Evolutionary conservation across 2,329 filamentous ascomycete genomes (phyloP).

Genomic region (Drechslera avenae): DNA sequence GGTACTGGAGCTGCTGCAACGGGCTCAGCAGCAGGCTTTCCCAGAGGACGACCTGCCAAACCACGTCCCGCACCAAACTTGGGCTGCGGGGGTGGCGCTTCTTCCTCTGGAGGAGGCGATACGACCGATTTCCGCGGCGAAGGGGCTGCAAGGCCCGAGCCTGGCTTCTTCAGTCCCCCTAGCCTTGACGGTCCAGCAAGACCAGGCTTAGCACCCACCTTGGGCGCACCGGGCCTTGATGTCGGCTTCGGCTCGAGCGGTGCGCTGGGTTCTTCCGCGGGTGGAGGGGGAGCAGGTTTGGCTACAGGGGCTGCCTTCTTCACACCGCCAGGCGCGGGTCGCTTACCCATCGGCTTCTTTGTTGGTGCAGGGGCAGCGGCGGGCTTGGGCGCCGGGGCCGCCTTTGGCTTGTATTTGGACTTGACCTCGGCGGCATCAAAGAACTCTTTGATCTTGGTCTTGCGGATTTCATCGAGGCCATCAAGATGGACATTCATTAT

Average conservation of each 20-base stretch:
- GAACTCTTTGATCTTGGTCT: conserved; percentile 94
- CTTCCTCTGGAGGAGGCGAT: conserved; percentile 53
- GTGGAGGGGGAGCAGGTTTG: conserved; percentile 45
- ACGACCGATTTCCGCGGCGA: conserved; percentile 52
- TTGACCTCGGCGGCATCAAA: conserved; percentile 82
- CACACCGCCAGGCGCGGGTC: conserved; percentile 55
- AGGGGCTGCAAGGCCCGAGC: conserved; percentile 44
- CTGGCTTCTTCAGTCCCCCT: conserved; percentile 52
- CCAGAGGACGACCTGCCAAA: conserved; percentile 82
- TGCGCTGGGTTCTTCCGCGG: conserved; percentile 55
- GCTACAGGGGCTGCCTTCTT: conserved; percentile 57
- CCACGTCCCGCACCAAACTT: conserved; percentile 72
- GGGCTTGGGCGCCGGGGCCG: conserved; percentile 63
- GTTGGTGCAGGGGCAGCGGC: conserved; percentile 56
- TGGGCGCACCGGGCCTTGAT: conserved; percentile 54
- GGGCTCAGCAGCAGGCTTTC: conserved; percentile 80
- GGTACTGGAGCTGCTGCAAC: conserved; percentile 47
- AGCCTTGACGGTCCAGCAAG: conserved; percentile 43
- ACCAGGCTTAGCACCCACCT: conserved; percentile 49
- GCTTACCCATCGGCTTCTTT: conserved; percentile 55
- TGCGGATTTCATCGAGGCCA: conserved; percentile 91
- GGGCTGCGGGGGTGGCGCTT: conserved; percentile 55
- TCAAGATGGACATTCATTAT: conserved; percentile 93
- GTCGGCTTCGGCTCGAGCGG: conserved; percentile 65
- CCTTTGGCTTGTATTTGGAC: conserved; percentile 90